Evolutionary conservation across 192 early-diverging fungal genomes (phyloP).

Genomic region (Chytriomyces sp.): DNA sequence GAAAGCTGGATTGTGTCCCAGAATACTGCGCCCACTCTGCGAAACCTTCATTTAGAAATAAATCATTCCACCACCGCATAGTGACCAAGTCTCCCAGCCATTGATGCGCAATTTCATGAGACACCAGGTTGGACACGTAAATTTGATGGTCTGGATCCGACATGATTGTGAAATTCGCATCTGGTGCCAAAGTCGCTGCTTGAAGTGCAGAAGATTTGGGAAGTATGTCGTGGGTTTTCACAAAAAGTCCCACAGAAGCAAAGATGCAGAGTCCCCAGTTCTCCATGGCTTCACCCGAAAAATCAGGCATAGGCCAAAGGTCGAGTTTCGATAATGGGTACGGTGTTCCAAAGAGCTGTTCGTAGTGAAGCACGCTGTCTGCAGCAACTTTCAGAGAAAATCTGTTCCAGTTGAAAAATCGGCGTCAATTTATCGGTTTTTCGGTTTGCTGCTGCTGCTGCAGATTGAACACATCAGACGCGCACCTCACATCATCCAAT

Average conservation of each 20-base stretch:
- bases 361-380: conserved; percentile 29
- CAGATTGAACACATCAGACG: too few relatives aligned
- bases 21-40: conserved; percentile 45
- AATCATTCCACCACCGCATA: conserved; percentile 50
- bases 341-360: conserved; percentile 34
- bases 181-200: not conserved
- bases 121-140: conserved; percentile 38
- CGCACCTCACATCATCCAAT: conserved; percentile 17
- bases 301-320: conserved; percentile 67
- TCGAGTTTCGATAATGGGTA: conserved; percentile 53
- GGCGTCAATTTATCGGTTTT: not conserved
- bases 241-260: conserved; percentile 24
- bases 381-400: conserved; percentile 42
- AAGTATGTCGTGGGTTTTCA: conserved; percentile 21
- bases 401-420: not conserved
- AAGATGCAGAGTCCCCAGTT: conserved; percentile 58
- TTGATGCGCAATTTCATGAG: conserved; percentile 51
- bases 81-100: conserved; percentile 54
- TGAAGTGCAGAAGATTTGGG: not conserved
- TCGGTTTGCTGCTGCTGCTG: not conserved
- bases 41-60: conserved; percentile 56
- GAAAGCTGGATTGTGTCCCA: conserved; percentile 11
- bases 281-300: conserved; percentile 67
- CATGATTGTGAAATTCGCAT: not conserved
- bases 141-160: conserved; percentile 28